Conservation (phyloP, 1,284 basidiomycete species). For the Cutaneotrichosporon cyanovorans region DNA sequence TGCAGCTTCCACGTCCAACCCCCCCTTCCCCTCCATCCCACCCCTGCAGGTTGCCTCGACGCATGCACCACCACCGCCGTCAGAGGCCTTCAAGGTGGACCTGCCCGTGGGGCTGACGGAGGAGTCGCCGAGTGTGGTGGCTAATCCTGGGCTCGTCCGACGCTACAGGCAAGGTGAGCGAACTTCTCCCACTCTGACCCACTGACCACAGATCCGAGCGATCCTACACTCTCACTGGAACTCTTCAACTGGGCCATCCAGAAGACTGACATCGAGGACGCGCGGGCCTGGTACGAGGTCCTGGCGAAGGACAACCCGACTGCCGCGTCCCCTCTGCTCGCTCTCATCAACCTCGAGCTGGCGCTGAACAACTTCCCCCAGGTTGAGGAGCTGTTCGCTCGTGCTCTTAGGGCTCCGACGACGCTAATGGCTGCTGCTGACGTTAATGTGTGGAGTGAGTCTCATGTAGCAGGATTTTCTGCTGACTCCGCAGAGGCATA, state of each 20-base stretch:
- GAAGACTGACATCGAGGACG: slow-evolving; percentile 42
- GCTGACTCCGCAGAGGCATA: slow-evolving; percentile 36
- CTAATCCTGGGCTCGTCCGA: slow-evolving; percentile 26
- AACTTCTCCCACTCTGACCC: not conserved
- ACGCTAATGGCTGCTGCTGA: slow-evolving; percentile 42
- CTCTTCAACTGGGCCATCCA: slow-evolving; percentile 46
- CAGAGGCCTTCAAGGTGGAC: slow-evolving; percentile 5
- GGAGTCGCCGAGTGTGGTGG: slow-evolving; percentile 29
- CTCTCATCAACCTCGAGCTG: slow-evolving; percentile 44
- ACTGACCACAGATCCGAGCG: slow-evolving; percentile 26
- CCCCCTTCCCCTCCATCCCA: not conserved
- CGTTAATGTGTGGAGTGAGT: slow-evolving; percentile 45
- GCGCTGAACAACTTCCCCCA: slow-evolving; percentile 40
- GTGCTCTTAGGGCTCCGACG: slow-evolving; percentile 35
- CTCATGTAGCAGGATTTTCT: not conserved
- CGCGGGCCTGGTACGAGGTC: slow-evolving; percentile 40
- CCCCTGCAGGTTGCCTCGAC: not conserved
- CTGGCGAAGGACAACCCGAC: slow-evolving; percentile 40
- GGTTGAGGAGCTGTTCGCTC: slow-evolving; percentile 42
- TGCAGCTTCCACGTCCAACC: not conserved
- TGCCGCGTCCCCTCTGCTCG: slow-evolving; percentile 36
- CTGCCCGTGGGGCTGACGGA: slow-evolving; percentile 29
- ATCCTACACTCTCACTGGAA: slow-evolving; percentile 29
- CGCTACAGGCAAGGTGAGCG: slow-evolving; percentile 28
- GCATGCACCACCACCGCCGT: not conserved